Percentiles rank a stretch among this genome's conserved stretches.
Evolutionary conservation across 2,329 filamentous ascomycete species (phyloP).

Genomic region (Macrophomina tecta): DNA sequence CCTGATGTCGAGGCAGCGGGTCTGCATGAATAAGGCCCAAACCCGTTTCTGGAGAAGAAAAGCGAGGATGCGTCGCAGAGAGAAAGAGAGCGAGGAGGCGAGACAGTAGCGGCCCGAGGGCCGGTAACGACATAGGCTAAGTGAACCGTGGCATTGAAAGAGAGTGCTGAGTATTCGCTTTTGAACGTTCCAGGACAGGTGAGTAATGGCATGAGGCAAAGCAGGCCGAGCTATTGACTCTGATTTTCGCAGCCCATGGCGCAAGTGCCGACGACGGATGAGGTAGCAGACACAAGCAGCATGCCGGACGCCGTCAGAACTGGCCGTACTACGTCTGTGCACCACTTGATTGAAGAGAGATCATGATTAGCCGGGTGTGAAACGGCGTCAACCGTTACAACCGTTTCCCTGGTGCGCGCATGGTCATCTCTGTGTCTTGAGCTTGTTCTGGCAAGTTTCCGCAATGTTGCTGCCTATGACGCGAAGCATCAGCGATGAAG

Average conservation of each 20-base stretch:
- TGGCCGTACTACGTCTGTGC: constrained; percentile 6
- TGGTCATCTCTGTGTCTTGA: background rate
- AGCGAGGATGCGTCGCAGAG: background rate
- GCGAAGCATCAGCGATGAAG: background rate
- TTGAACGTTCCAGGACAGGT: too few relatives aligned
- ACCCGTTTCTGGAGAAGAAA: background rate
- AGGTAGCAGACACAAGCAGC: background rate
- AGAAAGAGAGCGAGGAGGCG: background rate
- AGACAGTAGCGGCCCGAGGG: background rate
- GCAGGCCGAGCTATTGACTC: too few relatives aligned
- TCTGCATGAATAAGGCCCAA: background rate
- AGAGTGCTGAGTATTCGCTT: too few relatives aligned
- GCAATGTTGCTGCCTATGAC: too few relatives aligned
- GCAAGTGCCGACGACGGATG: too few relatives aligned
- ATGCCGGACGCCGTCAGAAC: constrained; percentile 1
- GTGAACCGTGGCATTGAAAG: too few relatives aligned
- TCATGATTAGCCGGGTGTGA: constrained; percentile 5
- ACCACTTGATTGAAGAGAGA: constrained; percentile 15
- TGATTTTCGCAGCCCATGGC: too few relatives aligned
- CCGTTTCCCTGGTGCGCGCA: background rate
- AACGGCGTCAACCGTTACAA: constrained; percentile 4
- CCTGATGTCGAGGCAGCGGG: too few relatives aligned
- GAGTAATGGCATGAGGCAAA: too few relatives aligned
- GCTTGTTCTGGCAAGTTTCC: background rate
- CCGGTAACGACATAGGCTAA: too few relatives aligned